Evolutionary conservation across 345 rosid genomes (phyloP).

Genomic region (Boechera retrofracta): DNA sequence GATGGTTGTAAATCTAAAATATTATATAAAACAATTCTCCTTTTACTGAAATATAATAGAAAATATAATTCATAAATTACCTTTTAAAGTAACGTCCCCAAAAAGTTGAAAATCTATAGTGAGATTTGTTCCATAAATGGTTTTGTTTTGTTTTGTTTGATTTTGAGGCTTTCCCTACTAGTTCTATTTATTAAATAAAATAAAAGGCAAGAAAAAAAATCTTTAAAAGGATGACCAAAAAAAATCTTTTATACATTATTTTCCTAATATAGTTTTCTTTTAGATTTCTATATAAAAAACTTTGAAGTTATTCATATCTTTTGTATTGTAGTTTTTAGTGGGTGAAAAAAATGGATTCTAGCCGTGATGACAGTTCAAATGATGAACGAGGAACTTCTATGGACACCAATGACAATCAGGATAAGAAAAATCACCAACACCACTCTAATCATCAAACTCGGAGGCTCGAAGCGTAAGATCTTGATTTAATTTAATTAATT

Average conservation of each 20-base stretch:
- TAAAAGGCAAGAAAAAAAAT: neutral
- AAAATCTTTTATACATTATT: neutral
- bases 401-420: conserved; percentile 38
- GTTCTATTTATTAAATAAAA: neutral
- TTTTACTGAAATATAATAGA: neutral
- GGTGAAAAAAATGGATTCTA: conserved; percentile 18
- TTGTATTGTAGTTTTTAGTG: neutral
- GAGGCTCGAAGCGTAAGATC: conserved; percentile 63
- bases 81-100: conserved; percentile 7
- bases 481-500: neutral
- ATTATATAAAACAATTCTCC: neutral
- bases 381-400: conserved; percentile 48
- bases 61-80: neutral
- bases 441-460: conserved; percentile 57
- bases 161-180: neutral
- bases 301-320: neutral
- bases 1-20: neutral
- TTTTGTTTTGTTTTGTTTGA: conserved; percentile 27
- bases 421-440: conserved; percentile 48
- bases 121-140: conserved; percentile 36
- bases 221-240: neutral
- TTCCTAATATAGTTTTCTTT: neutral
- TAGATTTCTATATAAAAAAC: conserved; percentile 4
- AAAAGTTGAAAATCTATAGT: conserved; percentile 25
- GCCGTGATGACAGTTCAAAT: conserved; percentile 49